phyloP scores from a whole-genome alignment of 2,329 filamentous ascomycete genomes.

The Thermomyces lanuginosus region DNA sequence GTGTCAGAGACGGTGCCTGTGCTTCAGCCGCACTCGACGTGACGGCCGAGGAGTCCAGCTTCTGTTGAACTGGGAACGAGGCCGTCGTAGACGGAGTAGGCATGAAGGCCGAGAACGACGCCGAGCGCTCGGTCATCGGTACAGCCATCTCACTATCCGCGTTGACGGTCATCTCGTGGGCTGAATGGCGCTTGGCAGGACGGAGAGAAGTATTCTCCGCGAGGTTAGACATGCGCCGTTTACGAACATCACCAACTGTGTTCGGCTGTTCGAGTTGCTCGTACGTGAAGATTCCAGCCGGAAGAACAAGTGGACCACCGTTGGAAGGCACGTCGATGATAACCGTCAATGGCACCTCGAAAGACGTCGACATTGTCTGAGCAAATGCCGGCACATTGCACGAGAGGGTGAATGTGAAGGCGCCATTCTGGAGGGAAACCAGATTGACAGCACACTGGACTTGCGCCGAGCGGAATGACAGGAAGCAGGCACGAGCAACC shows the following conservation, averaged over 20 bases:
- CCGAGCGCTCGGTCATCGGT: conserved; percentile 38
- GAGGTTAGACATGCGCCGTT: conserved; percentile 40
- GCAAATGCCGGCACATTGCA: conserved; percentile 53
- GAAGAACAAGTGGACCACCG: conserved; percentile 32
- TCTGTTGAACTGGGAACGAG: conserved; percentile 24
- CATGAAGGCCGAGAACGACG: conserved; percentile 35
- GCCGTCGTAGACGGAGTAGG: conserved; percentile 31
- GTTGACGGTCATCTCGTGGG: conserved; percentile 32
- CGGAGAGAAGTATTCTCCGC: conserved; percentile 31
- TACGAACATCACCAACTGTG: conserved; percentile 32
- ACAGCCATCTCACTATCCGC: conserved; percentile 35
- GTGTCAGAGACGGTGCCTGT: conserved; percentile 33
- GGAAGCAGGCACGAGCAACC: conserved; percentile 36
- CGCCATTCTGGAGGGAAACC: conserved; percentile 39
- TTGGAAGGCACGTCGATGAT: conserved; percentile 43
- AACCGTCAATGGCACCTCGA: conserved; percentile 43
- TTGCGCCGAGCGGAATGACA: conserved; percentile 66
- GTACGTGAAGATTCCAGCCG: conserved; percentile 48
- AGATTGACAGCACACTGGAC: conserved; percentile 52
- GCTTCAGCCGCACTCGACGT: conserved; percentile 27
- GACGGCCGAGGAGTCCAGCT: conserved; percentile 25
- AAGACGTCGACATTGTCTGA: conserved; percentile 39
- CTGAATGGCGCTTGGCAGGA: conserved; percentile 33
- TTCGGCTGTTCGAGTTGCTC: conserved; percentile 30
- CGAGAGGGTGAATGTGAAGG: conserved; percentile 54